Evolutionary conservation across 2,329 filamentous ascomycete species (phyloP), one percentile per base, ranked within the genome.

Genomic region (Akanthomyces dipterigenus): DNA sequence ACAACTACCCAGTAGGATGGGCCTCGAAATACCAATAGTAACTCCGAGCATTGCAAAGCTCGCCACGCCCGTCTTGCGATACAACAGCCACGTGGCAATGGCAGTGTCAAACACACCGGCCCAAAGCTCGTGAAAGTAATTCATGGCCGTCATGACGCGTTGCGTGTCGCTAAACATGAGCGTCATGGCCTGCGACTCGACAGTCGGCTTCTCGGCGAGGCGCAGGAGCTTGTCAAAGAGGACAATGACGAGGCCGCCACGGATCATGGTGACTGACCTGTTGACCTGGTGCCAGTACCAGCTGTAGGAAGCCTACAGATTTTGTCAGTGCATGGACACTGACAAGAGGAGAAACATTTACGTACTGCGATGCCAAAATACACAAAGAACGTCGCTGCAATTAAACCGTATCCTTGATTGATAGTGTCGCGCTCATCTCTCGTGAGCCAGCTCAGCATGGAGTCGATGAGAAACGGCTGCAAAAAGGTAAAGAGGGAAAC

Each of bases 81-180:
- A 56, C 14, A 46, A 6, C 2, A 56, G 54, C 54, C 54, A 56
- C 5, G 54, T 56, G 4, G 54, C 54, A 5, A 56, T 36, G 9
- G 40, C 43, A 1, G 28, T 56, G 26, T 56, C 54, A 18, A 56
- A 26, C 5, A 26, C 54, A 18, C 54, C 54, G 20, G 54, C 42
- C 54, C 54, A 56, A 2, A 56, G 54, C 54, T 56, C 42, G 42
- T 56, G 54, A 5, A 56, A 56, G 42, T 56, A 56, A 12, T 56
- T 56, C 54, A 56, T 56, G 20, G 54, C 54, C 5, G 54, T n/a
- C 54, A 56, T 56, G 54, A 56, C 42, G 1, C 42, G 22, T 20
- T 56, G 54, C 26, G 26, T 56, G 42, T 56, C 54, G 31, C 54
- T 56, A n/a, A 56, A 56, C 54, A 56, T 56, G 54, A 56, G 54